Percentiles rank a stretch among this genome's conserved stretches.
Evolutionary conservation across 1,284 basidiomycete species (phyloP).

Genomic region (Coniferiporia sulphurascens): DNA sequence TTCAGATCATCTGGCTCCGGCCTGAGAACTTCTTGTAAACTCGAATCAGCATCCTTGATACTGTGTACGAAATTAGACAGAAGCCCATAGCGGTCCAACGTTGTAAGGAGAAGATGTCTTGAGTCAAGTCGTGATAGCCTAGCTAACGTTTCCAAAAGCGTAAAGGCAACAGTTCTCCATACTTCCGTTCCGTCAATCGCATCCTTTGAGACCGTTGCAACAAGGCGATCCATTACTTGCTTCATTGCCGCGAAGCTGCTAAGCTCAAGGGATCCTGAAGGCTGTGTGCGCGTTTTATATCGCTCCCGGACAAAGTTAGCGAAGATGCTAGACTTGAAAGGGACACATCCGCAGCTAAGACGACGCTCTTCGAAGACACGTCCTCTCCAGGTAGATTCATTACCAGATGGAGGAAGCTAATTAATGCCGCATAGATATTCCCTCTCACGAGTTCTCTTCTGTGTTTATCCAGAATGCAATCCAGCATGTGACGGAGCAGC

Average conservation of each 20-base stretch:
- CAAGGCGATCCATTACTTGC: constrained; percentile 65
- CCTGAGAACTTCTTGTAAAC: constrained; percentile 77
- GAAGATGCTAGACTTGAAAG: constrained; percentile 11
- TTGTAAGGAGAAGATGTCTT: constrained; percentile 50
- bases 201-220: constrained; percentile 79
- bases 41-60: constrained; percentile 77
- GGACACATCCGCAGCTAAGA: not conserved
- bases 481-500: constrained; percentile 73
- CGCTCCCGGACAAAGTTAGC: constrained; percentile 4
- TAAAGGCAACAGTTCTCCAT: constrained; percentile 93
- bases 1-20: constrained; percentile 92
- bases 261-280: constrained; percentile 46
- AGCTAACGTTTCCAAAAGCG: constrained; percentile 75
- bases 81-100: constrained; percentile 75
- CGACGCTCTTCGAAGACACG: not conserved
- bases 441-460: constrained; percentile 90
- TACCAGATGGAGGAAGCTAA: constrained; percentile 82
- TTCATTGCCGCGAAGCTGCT: constrained; percentile 64
- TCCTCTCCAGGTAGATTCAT: constrained; percentile 30
- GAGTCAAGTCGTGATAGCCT: constrained; percentile 62
- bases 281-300: constrained; percentile 21
- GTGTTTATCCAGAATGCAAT: constrained; percentile 73
- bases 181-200: constrained; percentile 93
- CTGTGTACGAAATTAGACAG: constrained; percentile 80
- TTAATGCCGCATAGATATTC: constrained; percentile 88